Conservation (phyloP, 2,329 filamentous ascomycete genomes). For the Huntiella abstrusa region DNA sequence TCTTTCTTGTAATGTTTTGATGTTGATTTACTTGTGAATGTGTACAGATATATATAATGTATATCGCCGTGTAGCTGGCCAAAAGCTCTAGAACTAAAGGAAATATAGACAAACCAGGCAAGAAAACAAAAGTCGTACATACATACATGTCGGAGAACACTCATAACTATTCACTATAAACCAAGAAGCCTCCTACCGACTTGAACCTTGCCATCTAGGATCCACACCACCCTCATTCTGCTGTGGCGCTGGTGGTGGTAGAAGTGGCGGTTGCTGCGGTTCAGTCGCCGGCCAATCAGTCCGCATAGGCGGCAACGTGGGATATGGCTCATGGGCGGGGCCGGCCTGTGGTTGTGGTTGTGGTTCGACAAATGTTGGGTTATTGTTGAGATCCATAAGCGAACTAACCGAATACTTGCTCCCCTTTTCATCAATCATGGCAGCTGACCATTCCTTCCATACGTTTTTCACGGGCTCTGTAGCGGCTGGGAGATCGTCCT, state of each 20-base stretch:
- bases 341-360: too few relatives aligned
- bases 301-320: constrained; percentile 2
- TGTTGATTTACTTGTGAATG: too few relatives aligned
- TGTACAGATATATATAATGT: too few relatives aligned
- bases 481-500: neutral
- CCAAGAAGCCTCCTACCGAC: too few relatives aligned
- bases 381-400: neutral
- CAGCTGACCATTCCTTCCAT: constrained; percentile 8
- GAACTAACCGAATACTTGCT: neutral
- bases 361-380: neutral
- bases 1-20: too few relatives aligned
- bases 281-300: neutral
- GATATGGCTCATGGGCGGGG: neutral
- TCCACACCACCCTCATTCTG: neutral
- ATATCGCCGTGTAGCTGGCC: too few relatives aligned
- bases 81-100: too few relatives aligned
- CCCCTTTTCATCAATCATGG: constrained; percentile 2
- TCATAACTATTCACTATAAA: too few relatives aligned
- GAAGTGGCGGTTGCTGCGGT: neutral
- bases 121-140: too few relatives aligned
- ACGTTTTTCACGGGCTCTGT: neutral
- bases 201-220: too few relatives aligned
- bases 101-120: too few relatives aligned
- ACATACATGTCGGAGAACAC: too few relatives aligned
- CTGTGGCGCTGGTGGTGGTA: neutral